Evolutionary conservation across 1,139 yeast species (phyloP), one percentile per base, ranked within the genome.

Genomic region (Magnusiomyces paraingens): DNA sequence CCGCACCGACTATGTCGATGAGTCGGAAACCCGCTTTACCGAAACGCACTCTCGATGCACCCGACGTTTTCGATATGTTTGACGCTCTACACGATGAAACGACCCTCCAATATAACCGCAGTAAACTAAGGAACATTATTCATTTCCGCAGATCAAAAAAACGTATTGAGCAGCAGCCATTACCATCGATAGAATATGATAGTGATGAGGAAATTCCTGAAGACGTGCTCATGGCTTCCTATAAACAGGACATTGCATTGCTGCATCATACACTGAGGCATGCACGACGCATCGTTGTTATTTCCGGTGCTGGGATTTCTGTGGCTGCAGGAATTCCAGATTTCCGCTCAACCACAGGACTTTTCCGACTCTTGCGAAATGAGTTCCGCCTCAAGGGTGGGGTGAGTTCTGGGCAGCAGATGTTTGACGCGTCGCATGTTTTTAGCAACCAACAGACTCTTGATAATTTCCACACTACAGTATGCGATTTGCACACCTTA

Each of bases 251-350:
- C 41, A 42, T 66, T 39, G 63, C 68, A 8, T 38, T 66, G 14
- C 50, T 67, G 17, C 61, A 63, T 48, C 69, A 66, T 58, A 65
- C 64, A 8, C 59, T 66, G 47, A 66, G 74, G 73, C 65, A 74
- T 73, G 48, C 74, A 68, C 50, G 68, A 50, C 59, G 66, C 35
- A 58, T 69, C 41, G 58, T 69, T 10, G 70, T 68, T 20, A 76
- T 89, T 39, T 81, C 93, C 0, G 96, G 96, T 2, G 96, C 96
- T 11, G 96, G 96, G 2, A 82, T 87, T 36, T 86, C 95, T 29
- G 93, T 91, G 55, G 86, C 86, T 47, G 89, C 95, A 0, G 96
- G 96, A 1, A 88, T 89, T 45, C 96, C 96, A 1, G 96, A 89
- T 66, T 89, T 89, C 66, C 73, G 96, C 58, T 86, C 95, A 0